Evolutionary conservation across 116 monocot species (phyloP), one percentile per base, ranked within the genome.

Genomic region (Zostera marina): DNA sequence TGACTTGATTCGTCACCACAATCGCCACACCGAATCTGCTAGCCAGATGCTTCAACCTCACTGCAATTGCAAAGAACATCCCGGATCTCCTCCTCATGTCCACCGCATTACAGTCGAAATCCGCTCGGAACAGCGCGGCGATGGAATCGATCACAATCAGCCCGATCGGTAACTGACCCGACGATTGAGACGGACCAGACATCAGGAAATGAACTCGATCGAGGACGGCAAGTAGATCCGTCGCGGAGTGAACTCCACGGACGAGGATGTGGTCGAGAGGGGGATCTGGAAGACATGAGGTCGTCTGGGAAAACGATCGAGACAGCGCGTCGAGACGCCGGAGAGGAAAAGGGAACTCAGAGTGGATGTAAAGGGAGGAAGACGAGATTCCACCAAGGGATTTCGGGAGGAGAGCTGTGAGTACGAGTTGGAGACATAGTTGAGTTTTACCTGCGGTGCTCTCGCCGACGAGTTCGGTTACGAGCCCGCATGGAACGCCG

Each of bases 1-100:
- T 89, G 16, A 89, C 85, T 23, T 96, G 85, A 60, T 89, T 80
- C 22, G 84, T 89, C 54, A 89, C 83, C 41, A 96, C 79, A 22
- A 82, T 82, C 19, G 82, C 85, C 12, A 69, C 12, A 14, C 69
- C 70, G 51, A 73, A 68, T 38, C 44, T 43, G 43, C 9, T 26
- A 55, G 94, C 94, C n/a, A 68, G 75, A 57, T 77, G 77, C 72
- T 82, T 88, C 43, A 94, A 74, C 69, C 63, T 75, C 23, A 72
- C 61, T 1, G 94, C 63, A 23, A 85, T 73, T 43, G 26, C 16
- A 56, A 76, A 76, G 60, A 73, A 73, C 42, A 81, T 63, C 9
- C 39, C 42, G 14, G 70, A 73, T 19, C 75, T 62, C 49, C 42
- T 20, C 41, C 43, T 63, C 26, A 82, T 66, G 60, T 82, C 82